Conservation (phyloP, 2,329 filamentous ascomycete species). For the Ophiocordyceps sinensis region DNA sequence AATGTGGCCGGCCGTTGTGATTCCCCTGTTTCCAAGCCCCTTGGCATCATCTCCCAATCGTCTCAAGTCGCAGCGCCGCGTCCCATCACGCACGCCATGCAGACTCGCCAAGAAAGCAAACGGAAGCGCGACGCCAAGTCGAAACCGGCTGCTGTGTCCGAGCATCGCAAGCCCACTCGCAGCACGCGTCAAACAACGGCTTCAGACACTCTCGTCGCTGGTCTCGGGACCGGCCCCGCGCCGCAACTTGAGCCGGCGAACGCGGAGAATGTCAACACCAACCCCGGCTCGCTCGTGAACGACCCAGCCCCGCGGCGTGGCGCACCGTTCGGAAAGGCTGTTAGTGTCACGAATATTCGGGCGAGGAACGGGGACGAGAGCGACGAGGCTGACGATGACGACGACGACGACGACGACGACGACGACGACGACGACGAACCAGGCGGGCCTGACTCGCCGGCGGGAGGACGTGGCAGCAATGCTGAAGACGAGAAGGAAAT, state of each 20-base stretch:
- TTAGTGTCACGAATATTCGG: slow-evolving; percentile 2
- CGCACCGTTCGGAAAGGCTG: neutral
- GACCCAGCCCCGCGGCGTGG: slow-evolving; percentile 2
- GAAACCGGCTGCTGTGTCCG: no score
- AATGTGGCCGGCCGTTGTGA: no score
- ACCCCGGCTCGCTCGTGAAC: neutral
- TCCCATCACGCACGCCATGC: no score
- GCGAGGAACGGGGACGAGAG: neutral
- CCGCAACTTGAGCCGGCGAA: neutral
- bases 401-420: neutral
- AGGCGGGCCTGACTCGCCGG: neutral
- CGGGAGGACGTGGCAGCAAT: neutral
- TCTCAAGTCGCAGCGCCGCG: no score
- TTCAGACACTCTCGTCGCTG: neutral
- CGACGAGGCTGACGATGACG: neutral
- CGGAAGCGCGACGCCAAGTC: no score
- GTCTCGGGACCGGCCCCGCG: neutral
- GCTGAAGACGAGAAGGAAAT: neutral
- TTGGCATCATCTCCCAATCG: no score
- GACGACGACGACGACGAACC: neutral
- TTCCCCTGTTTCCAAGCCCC: no score
- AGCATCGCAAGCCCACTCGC: no score
- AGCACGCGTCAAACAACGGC: no score
- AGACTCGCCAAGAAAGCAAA: no score
- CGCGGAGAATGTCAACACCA: neutral